Evolutionary conservation across 768 basidiomycete species (phyloP), one percentile per base, ranked within the genome.

Genomic region (Mycena sanguinolenta): DNA sequence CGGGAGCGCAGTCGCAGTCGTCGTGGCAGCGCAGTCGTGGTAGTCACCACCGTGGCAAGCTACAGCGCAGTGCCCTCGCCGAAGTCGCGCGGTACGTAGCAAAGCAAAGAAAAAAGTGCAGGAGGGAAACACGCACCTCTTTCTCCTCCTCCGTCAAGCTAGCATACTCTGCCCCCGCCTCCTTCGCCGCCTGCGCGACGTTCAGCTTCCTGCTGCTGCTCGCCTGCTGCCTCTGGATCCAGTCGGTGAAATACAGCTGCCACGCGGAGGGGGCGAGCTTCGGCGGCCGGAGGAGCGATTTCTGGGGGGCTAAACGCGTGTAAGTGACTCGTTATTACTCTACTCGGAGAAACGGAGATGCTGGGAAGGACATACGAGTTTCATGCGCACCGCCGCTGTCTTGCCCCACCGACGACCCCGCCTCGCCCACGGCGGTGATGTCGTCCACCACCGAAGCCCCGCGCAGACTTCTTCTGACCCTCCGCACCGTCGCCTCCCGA

Each of bases 221-320:
- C 68, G 91, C 90, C 81, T 95, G 93, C 79, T 94, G 92, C 76
- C 89, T 88, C 79, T 95, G 93, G 72, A 98, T 96, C 90, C 94
- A 96, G 78, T 97, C 95, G 27, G 95, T 95, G 79, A 98, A 97
- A 82, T 95, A 98, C 52, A 98, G 87, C 80, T 98, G 96, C 96
- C 96, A 98, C 63, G 96, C 95, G 4, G 95, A 96, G 5, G 94
- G 95, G 8, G 96, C 95, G 75, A 96, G 87, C 83, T 96, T 96
- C 57, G 96, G 96, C 23, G 94, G 95, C 50, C 91, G 91, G 67
- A 98, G 85, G 14, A 90, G 81, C 46, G 96, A 96, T 81, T 93
- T 96, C 64, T 89, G 82, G 54, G 88, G 89, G 42, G 85, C 92
- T 92, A 80, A 66, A 78, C 64, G 10, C 32, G 10, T 34, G 32